Conservation (phyloP, 2,329 filamentous ascomycete genomes). For the Emydomyces testavorans region DNA sequence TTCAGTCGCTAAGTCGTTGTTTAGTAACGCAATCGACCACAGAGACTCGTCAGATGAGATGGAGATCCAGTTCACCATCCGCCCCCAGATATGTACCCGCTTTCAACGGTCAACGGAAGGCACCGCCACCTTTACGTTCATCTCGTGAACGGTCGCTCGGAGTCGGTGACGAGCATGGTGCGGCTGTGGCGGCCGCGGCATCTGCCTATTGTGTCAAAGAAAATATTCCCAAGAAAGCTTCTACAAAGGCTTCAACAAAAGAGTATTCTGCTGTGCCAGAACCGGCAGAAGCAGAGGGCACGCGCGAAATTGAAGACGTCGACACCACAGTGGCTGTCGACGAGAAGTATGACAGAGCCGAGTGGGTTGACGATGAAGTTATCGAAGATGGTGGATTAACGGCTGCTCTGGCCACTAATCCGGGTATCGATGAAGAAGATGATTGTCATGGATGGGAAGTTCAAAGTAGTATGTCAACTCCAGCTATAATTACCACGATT, state of each 20-base stretch:
- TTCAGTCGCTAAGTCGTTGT: not conserved
- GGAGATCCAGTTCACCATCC: not conserved
- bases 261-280: not conserved
- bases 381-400: slow-evolving; percentile 2
- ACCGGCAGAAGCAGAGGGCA: not conserved
- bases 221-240: not conserved
- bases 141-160: slow-evolving; percentile 6
- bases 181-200: slow-evolving; percentile 13
- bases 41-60: not conserved
- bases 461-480: not conserved
- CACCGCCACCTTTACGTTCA: not conserved
- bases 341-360: not conserved
- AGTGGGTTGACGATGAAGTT: slow-evolving; percentile 5
- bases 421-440: not conserved
- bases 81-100: not conserved
- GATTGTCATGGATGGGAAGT: not conserved
- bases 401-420: not conserved
- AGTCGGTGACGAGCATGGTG: slow-evolving; percentile 8
- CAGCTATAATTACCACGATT: not conserved
- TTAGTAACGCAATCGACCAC: not conserved
- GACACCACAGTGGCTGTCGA: not conserved
- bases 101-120: not conserved
- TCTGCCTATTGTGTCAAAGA: slow-evolving; percentile 13
- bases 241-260: not conserved
- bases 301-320: not conserved